Conservation (phyloP, 2,329 filamentous ascomycete genomes). For the Xylariaceae sp. region DNA sequence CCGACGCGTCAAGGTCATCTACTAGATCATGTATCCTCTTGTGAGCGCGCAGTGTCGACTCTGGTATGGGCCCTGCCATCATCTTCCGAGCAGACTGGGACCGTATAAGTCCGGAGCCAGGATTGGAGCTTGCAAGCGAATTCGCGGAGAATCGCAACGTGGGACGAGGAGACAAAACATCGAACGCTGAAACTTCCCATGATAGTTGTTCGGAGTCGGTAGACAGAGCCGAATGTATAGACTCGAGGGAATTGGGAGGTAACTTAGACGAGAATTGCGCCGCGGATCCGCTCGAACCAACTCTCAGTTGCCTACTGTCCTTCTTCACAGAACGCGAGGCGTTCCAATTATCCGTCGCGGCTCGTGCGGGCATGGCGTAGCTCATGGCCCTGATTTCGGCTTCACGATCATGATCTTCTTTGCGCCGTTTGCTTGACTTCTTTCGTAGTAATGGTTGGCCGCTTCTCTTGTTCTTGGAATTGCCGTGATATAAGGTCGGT, state of each 20-base stretch:
- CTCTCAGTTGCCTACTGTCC: slow-evolving; percentile 62
- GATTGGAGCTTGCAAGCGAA: slow-evolving; percentile 50
- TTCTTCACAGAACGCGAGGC: slow-evolving; percentile 55
- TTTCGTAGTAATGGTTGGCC: slow-evolving; percentile 58
- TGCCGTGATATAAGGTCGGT: slow-evolving; percentile 51
- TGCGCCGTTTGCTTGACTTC: slow-evolving; percentile 71
- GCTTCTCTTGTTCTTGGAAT: slow-evolving; percentile 52
- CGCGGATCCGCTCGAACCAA: slow-evolving; percentile 48
- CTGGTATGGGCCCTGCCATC: slow-evolving; percentile 48
- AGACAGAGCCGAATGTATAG: slow-evolving; percentile 71
- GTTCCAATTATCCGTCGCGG: slow-evolving; percentile 54
- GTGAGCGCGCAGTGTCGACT: slow-evolving; percentile 55
- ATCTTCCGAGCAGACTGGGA: slow-evolving; percentile 49
- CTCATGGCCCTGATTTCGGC: slow-evolving; percentile 86
- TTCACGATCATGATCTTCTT: slow-evolving; percentile 71
- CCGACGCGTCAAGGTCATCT: slow-evolving; percentile 78
- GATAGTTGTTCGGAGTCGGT: slow-evolving; percentile 68
- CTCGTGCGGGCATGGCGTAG: slow-evolving; percentile 59
- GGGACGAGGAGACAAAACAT: slow-evolving; percentile 78
- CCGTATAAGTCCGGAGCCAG: slow-evolving; percentile 41
- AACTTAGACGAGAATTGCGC: slow-evolving; percentile 63
- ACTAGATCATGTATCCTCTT: slow-evolving; percentile 67
- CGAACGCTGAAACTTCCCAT: slow-evolving; percentile 74
- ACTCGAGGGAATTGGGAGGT: slow-evolving; percentile 68
- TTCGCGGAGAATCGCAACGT: slow-evolving; percentile 70